These are phyloP conservation scores for Calonectria honghensis DNA, from an alignment of 2,329 filamentous ascomycete species.

Conservation along the genomic window DNA sequence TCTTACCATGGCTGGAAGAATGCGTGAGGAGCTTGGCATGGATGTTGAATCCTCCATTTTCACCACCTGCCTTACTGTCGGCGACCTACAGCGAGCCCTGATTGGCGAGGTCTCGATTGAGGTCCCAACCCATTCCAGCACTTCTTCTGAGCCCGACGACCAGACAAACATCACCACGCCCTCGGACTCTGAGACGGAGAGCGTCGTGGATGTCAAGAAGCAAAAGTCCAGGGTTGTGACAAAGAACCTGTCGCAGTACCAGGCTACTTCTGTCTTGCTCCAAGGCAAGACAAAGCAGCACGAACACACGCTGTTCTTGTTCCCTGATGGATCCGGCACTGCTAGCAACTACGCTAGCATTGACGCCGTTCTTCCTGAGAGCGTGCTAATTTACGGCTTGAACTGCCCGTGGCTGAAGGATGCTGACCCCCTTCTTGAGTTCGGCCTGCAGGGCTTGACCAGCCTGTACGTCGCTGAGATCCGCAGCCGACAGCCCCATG, in stretches of 20 bases:
- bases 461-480: slow-evolving; percentile 30
- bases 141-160: slow-evolving; percentile 8
- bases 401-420: slow-evolving; percentile 21
- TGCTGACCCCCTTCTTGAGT: slow-evolving; percentile 11
- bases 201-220: not conserved
- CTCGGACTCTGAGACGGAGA: not conserved
- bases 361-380: not conserved
- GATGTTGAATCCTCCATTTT: slow-evolving; percentile 57
- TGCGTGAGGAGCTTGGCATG: slow-evolving; percentile 21
- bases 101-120: not conserved
- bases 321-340: slow-evolving; percentile 34
- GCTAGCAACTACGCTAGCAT: slow-evolving; percentile 28
- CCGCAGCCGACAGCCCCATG: slow-evolving; percentile 74
- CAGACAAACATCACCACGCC: slow-evolving; percentile 8
- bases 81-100: slow-evolving; percentile 66
- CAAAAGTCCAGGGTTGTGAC: slow-evolving; percentile 6
- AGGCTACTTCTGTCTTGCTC: slow-evolving; percentile 12
- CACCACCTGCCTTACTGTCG: slow-evolving; percentile 72
- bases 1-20: slow-evolving; percentile 11
- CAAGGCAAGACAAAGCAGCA: slow-evolving; percentile 23
- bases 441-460: slow-evolving; percentile 13
- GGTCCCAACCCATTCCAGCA: slow-evolving; percentile 18
- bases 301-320: slow-evolving; percentile 28
- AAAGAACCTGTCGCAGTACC: slow-evolving; percentile 18
- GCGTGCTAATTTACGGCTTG: slow-evolving; percentile 2